Evolutionary conservation across 169 alveolate genomes (phyloP).

Genomic region (Sarcocystis neurona): DNA sequence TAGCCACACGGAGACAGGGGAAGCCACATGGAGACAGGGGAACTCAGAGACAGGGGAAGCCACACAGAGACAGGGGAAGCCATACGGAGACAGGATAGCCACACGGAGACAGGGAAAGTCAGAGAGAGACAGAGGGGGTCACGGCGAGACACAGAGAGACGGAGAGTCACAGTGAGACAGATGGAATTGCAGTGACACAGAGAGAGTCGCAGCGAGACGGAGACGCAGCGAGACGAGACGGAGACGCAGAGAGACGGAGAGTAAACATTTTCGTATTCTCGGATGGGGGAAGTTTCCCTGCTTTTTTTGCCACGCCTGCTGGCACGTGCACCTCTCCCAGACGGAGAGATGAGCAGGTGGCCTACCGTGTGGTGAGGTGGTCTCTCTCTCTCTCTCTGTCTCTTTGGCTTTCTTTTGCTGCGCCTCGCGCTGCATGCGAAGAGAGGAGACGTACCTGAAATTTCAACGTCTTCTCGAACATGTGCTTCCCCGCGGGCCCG

Average conservation of each 20-base stretch:
- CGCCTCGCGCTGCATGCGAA: background rate
- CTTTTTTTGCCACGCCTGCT: no score
- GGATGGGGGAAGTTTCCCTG: no score
- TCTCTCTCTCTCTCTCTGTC: no score
- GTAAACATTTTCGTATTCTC: no score
- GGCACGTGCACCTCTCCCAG: no score
- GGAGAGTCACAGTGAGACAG: no score
- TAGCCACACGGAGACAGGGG: background rate
- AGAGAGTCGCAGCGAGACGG: no score
- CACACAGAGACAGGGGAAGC: background rate
- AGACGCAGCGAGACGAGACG: no score
- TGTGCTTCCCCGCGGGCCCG: background rate
- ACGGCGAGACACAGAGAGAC: background rate
- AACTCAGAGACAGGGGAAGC: conserved; percentile 1
- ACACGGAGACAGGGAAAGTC: background rate
- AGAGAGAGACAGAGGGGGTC: background rate
- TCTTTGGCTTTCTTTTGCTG: no score
- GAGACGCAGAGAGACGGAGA: no score
- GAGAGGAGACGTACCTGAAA: conserved; percentile 11
- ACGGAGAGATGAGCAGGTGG: no score
- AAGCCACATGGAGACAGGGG: conserved; percentile 23
- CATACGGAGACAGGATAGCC: background rate
- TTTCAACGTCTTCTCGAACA: background rate
- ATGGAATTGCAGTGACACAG: background rate
- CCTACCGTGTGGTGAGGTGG: no score